A percentile compares a stretch with the other conserved stretches of the same genome.
Evolutionary conservation across 352 stramenopile species (phyloP).

Genomic region (Halophytophthora batemanensis): DNA sequence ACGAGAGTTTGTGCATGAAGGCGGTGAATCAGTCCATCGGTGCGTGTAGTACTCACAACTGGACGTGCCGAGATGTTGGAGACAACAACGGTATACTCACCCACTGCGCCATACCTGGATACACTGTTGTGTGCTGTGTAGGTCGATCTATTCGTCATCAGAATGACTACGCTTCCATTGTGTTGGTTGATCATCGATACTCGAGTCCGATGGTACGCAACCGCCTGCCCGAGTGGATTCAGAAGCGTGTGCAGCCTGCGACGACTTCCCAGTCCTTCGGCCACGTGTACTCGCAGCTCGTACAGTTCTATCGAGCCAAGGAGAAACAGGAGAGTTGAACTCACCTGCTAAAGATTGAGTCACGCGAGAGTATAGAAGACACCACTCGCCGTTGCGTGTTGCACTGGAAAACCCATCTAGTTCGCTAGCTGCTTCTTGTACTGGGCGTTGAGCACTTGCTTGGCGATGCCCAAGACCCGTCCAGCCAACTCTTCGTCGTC

Average conservation of each 20-base stretch:
- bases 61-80: too few species aligned
- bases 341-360: not conserved
- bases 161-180: constrained; percentile 96
- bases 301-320: constrained; percentile 76
- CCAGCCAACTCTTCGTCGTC: constrained; percentile 83
- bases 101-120: too few species aligned
- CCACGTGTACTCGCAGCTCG: constrained; percentile 66
- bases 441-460: constrained; percentile 70
- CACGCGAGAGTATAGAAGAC: constrained; percentile 12
- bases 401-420: constrained; percentile 12
- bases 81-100: too few species aligned
- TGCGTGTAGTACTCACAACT: constrained; percentile 15
- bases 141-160: constrained; percentile 96
- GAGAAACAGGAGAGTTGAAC: constrained; percentile 2
- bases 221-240: constrained; percentile 81
- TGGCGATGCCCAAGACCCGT: constrained; percentile 77
- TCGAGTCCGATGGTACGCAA: constrained; percentile 51
- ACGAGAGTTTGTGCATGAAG: constrained; percentile 98
- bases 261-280: constrained; percentile 46
- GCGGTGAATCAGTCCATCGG: constrained; percentile 99
- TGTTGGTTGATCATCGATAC: constrained; percentile 96
- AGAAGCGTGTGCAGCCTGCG: constrained; percentile 62
- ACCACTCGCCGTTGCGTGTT: constrained; percentile 1
- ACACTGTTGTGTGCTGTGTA: constrained; percentile 10
- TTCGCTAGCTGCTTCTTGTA: constrained; percentile 44